Evolutionary conservation across 2,329 filamentous ascomycete species (phyloP).

Genomic region (Cladosporium oxysporum): DNA sequence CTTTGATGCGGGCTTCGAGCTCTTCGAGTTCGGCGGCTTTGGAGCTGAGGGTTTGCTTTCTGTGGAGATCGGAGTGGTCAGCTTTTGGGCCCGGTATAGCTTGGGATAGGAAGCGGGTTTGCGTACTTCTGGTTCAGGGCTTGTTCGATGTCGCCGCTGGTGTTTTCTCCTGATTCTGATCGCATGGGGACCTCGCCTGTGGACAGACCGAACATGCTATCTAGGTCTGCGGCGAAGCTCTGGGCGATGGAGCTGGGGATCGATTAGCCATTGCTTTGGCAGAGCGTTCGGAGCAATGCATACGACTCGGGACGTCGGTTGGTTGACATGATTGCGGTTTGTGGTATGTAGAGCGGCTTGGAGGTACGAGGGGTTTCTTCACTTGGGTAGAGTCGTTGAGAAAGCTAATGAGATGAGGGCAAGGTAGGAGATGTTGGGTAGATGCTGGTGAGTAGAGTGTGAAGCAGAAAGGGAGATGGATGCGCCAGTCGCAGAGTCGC

Average conservation of each 20-base stretch:
- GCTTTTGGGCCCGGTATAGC: background rate
- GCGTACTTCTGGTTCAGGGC: constrained; percentile 80
- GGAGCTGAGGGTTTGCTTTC: constrained; percentile 75
- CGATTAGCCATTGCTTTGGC: background rate
- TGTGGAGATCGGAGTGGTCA: constrained; percentile 42
- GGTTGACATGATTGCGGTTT: constrained; percentile 13
- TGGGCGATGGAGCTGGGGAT: constrained; percentile 74
- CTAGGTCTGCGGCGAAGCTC: constrained; percentile 81
- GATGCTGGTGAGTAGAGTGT: background rate
- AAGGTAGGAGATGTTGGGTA: background rate
- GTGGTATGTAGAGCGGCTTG: background rate
- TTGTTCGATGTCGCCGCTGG: constrained; percentile 61
- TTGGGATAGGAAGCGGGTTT: background rate
- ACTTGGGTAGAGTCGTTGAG: background rate
- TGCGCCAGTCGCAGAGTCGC: background rate
- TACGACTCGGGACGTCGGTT: constrained; percentile 17
- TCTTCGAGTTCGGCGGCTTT: constrained; percentile 80
- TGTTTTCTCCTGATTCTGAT: constrained; percentile 43
- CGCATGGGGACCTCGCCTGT: constrained; percentile 42
- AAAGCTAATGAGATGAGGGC: background rate
- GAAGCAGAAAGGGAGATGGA: background rate
- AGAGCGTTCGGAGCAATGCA: background rate
- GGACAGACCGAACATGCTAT: constrained; percentile 87
- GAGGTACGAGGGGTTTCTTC: background rate
- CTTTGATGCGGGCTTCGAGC: constrained; percentile 79